Evolutionary conservation across 2,329 filamentous ascomycete genomes (phyloP), one percentile per base, ranked within the genome.

Genomic region (Dothidotthia symphoricarpi): DNA sequence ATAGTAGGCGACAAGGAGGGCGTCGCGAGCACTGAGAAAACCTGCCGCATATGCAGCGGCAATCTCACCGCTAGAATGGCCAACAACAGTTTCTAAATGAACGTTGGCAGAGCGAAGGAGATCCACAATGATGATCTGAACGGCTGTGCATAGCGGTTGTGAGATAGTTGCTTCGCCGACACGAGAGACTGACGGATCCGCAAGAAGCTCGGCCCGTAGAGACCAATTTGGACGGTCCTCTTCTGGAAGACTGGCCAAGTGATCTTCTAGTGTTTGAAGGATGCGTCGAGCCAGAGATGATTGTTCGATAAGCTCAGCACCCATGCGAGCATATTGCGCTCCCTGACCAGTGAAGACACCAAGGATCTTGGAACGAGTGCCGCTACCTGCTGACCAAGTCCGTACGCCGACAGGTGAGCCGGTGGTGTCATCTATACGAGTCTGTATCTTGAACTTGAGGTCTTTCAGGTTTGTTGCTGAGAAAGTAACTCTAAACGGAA

Each of bases 311-410:
- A 17, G 38, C 2, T 24, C 14, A 7, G 9, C 1, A 53, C 47
- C 57, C 55, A 63, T 62, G 10, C 28, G 31, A 2, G 28, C n/a
- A 52, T 53, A 63, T 25, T 63, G 59, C 2, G 56, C 57, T 16
- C 57, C 57, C 34, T 63, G 59, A 4, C 59, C 59, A 6, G 57
- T 61, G 33, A 59, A 63, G 8, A 61, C 39, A 2, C 43, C 43
- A 3, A 45, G 17, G 9, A 31, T 30, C 2, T 3, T 3, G 6
- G 14, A 8, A 12, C 3, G 4, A 17, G 4, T 12, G 15, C 3
- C 19, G 3, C 30, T 7, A 24, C 15, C 2, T n/a, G 30, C 6
- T 3, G 24, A 3, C 6, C 15, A 4, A 12, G 12, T n/a, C n/a
- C n/a, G 2, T 4, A n/a, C n/a, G n/a, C n/a, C n/a, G n/a, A n/a